These are phyloP conservation scores for Cladosporium sp. DNA, from an alignment of 2,329 filamentous ascomycete genomes.

Conservation along the genomic window DNA sequence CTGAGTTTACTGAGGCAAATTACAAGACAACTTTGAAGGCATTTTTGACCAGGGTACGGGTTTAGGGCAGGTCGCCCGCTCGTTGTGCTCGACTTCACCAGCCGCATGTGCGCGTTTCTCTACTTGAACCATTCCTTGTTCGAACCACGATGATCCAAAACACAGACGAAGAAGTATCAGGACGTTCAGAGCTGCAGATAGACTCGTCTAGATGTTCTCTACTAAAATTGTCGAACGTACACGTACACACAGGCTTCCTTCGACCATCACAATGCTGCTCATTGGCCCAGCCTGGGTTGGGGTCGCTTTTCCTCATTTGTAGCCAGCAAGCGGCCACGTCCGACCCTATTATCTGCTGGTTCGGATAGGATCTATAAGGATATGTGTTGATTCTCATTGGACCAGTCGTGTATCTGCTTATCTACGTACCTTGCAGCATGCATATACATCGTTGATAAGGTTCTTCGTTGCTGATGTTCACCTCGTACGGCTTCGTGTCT, in stretches of 20 bases:
- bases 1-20: too few species aligned
- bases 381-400: not conserved
- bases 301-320: not conserved
- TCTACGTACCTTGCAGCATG: not conserved
- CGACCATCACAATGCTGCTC: not conserved
- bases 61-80: not conserved
- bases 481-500: not conserved
- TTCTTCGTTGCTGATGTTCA: not conserved
- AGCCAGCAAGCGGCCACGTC: not conserved
- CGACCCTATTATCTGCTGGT: not conserved
- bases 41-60: not conserved
- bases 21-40: too few species aligned
- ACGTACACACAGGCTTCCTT: too few species aligned
- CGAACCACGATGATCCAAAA: too few species aligned
- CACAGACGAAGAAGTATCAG: too few species aligned
- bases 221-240: too few species aligned
- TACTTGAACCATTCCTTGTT: too few species aligned
- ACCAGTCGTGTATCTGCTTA: not conserved
- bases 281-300: not conserved
- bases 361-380: not conserved
- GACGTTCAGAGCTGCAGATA: too few species aligned
- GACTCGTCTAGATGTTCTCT: too few species aligned
- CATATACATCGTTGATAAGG: not conserved
- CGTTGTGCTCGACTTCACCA: too few species aligned
- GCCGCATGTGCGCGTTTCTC: too few species aligned